phyloP scores from a whole-genome alignment of 2,329 filamentous ascomycete species.

The Magnaporthales sp. region DNA sequence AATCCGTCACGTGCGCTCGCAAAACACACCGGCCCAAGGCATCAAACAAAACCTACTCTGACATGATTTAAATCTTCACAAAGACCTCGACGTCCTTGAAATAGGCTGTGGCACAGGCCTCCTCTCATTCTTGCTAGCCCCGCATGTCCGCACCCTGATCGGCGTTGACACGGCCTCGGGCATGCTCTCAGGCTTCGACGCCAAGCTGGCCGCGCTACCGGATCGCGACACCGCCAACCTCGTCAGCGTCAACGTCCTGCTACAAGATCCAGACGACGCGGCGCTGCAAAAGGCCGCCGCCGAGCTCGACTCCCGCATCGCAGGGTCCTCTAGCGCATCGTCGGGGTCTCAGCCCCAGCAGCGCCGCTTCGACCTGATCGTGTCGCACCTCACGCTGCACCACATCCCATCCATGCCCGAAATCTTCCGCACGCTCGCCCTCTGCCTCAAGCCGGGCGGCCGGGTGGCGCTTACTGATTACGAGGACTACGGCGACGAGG shows the following conservation, averaged over 20 bases:
- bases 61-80: not conserved
- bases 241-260: conserved; percentile 32
- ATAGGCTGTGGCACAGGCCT: conserved; percentile 49
- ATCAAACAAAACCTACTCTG: not conserved
- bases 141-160: conserved; percentile 35
- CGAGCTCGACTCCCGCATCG: conserved; percentile 9
- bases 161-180: conserved; percentile 45
- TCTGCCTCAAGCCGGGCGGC: conserved; percentile 37
- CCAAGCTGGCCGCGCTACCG: conserved; percentile 36
- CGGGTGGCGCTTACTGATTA: conserved; percentile 46
- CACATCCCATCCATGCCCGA: conserved; percentile 38
- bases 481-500: conserved; percentile 44
- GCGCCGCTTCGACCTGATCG: conserved; percentile 37
- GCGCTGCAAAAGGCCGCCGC: conserved; percentile 26
- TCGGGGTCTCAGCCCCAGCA: not conserved
- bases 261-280: conserved; percentile 40
- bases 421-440: conserved; percentile 35
- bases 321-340: too few species aligned
- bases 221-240: conserved; percentile 27
- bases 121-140: conserved; percentile 38
- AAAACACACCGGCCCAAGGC: not conserved
- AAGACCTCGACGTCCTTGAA: conserved; percentile 37
- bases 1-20: not conserved
- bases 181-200: conserved; percentile 42
- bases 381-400: conserved; percentile 45